These are phyloP conservation scores for Biscutella laevigata DNA, from an alignment of 441 rosid genomes.

Conservation along the genomic window DNA sequence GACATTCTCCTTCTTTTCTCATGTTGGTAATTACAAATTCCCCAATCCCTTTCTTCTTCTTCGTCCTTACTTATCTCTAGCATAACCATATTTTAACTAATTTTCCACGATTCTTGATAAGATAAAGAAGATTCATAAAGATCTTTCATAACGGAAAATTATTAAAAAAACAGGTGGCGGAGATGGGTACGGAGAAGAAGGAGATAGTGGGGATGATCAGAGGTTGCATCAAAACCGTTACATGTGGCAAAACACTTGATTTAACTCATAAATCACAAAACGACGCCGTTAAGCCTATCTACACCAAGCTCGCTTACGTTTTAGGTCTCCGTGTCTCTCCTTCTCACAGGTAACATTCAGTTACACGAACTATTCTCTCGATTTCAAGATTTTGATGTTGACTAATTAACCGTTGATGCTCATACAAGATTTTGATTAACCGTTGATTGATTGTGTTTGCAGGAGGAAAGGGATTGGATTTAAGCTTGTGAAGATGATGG, in stretches of 20 bases:
- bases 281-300: conserved; percentile 43
- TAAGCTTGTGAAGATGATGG: conserved; percentile 51
- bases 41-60: conserved; percentile 1
- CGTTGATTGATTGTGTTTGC: neutral
- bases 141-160: neutral
- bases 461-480: conserved; percentile 89
- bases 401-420: neutral
- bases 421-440: neutral
- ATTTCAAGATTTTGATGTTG: no score
- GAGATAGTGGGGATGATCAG: conserved; percentile 88
- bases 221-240: conserved; percentile 89
- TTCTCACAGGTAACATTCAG: conserved; percentile 47
- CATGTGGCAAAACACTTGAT: conserved; percentile 57
- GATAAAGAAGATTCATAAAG: conserved; percentile 19
- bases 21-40: conserved; percentile 57
- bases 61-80: no score
- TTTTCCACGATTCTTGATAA: conserved; percentile 22
- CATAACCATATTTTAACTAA: no score
- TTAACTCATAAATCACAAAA: conserved; percentile 30
- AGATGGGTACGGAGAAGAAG: conserved; percentile 42
- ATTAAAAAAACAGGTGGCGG: conserved; percentile 59
- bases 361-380: neutral
- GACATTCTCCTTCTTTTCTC: conserved; percentile 91
- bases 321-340: conserved; percentile 94
- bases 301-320: conserved; percentile 81